Evolutionary conservation across 2,329 filamentous ascomycete species (phyloP).

Genomic region (Pseudogymnoascus sp.): DNA sequence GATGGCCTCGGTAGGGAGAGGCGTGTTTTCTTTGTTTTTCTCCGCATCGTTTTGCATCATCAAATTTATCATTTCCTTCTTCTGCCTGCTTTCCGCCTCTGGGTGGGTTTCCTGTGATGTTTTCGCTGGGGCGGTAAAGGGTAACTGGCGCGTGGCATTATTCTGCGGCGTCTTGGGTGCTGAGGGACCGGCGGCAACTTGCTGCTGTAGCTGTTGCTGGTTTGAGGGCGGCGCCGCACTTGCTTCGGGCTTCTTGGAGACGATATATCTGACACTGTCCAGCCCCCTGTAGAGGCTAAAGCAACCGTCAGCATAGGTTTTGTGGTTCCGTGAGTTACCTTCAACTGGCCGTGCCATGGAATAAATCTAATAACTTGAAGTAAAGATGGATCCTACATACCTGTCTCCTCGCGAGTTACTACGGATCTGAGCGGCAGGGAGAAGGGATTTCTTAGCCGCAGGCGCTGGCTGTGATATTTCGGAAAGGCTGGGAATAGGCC

Average conservation of each 20-base stretch:
- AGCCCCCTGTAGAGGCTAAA: neutral
- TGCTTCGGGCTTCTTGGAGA: neutral
- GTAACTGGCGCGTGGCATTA: neutral
- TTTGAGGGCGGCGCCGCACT: neutral
- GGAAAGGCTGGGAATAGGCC: slow-evolving; percentile 19
- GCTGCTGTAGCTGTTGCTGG: neutral
- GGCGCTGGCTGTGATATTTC: slow-evolving; percentile 13
- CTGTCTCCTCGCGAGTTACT: slow-evolving; percentile 13
- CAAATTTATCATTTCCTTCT: neutral
- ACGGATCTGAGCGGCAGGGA: slow-evolving; percentile 16
- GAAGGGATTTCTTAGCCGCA: slow-evolving; percentile 9
- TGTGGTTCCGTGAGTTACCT: neutral
- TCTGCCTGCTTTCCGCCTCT: neutral
- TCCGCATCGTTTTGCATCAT: slow-evolving; percentile 14
- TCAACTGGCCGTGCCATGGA: neutral
- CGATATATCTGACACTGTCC: neutral
- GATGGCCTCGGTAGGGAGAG: neutral
- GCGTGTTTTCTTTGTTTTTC: slow-evolving; percentile 27
- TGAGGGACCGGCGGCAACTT: neutral
- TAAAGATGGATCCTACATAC: slow-evolving; percentile 11
- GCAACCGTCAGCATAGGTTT: neutral
- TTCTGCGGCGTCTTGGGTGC: neutral
- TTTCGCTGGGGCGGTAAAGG: slow-evolving; percentile 1
- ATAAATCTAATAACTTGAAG: neutral
- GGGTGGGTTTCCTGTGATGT: slow-evolving; percentile 3